Percentiles rank a stretch among this genome's conserved stretches.
Evolutionary conservation across 768 basidiomycete species (phyloP).

Genomic region (Panaeolus papilionaceus): DNA sequence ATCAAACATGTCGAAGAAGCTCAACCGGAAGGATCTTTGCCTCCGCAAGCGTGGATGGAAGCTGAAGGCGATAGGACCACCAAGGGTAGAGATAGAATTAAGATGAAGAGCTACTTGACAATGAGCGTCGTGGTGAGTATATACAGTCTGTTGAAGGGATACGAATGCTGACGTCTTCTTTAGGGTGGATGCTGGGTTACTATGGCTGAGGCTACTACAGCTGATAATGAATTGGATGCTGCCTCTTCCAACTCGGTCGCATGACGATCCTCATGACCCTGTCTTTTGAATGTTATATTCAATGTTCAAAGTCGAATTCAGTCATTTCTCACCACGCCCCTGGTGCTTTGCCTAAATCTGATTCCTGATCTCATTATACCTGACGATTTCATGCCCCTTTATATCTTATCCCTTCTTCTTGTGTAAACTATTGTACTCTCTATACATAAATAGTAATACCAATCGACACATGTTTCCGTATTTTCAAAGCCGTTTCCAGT

Average conservation of each 20-base stretch:
- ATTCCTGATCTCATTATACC: background rate
- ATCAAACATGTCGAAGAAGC: conserved; percentile 52
- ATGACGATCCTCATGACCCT: background rate
- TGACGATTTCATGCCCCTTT: background rate
- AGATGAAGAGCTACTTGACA: conserved; percentile 57
- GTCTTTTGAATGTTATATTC: no score
- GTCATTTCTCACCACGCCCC: background rate
- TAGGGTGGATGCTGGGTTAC: conserved; percentile 38
- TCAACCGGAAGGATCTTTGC: conserved; percentile 46
- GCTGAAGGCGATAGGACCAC: conserved; percentile 32
- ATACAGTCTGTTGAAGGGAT: background rate
- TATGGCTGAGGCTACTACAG: conserved; percentile 29
- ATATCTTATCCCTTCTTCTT: background rate
- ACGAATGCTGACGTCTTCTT: background rate
- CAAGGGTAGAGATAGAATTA: conserved; percentile 53
- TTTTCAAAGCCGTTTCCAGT: background rate
- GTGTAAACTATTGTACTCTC: background rate
- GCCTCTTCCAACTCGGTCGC: conserved; percentile 1
- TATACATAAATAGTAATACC: background rate
- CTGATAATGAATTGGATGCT: conserved; percentile 4
- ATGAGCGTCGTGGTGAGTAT: conserved; percentile 41
- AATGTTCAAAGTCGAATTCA: no score
- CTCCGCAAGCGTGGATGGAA: conserved; percentile 52
- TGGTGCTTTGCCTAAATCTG: no score
- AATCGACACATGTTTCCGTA: background rate